Percentiles rank a stretch among this genome's conserved stretches.
Evolutionary conservation across 768 basidiomycete genomes (phyloP).

Genomic region (Coprinellus micaceus): DNA sequence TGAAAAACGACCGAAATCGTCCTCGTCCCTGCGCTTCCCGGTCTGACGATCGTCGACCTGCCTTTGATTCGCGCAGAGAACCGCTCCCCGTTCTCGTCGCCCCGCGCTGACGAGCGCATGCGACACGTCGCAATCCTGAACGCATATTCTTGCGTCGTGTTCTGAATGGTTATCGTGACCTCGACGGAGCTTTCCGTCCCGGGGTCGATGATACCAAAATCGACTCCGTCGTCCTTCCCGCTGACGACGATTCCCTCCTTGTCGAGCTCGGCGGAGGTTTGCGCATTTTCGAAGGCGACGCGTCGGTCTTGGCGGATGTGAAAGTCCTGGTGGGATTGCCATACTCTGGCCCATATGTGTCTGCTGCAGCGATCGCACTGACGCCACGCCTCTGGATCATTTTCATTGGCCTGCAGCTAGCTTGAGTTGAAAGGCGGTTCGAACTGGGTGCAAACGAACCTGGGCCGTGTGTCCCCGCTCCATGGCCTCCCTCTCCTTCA

Average conservation of each 20-base stretch:
- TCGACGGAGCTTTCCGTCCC: conserved; percentile 24
- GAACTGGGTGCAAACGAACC: neutral
- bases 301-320: conserved; percentile 28
- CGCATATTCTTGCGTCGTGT: conserved; percentile 13
- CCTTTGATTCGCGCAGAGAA: conserved; percentile 33
- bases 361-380: conserved; percentile 24
- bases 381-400: neutral
- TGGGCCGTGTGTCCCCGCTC: neutral
- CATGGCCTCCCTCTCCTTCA: conserved; percentile 2
- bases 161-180: conserved; percentile 22
- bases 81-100: conserved; percentile 24
- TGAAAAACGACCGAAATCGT: conserved; percentile 29
- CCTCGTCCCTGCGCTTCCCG: conserved; percentile 17
- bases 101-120: conserved; percentile 20
- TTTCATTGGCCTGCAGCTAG: neutral
- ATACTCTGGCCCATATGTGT: conserved; percentile 18
- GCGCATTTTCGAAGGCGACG: conserved; percentile 26
- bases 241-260: conserved; percentile 44
- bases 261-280: conserved; percentile 42
- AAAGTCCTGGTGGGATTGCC: conserved; percentile 25
- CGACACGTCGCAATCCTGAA: conserved; percentile 21
- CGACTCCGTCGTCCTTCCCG: conserved; percentile 31
- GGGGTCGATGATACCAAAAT: conserved; percentile 45
- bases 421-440: neutral
- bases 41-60: conserved; percentile 23